These are phyloP conservation scores for Apiotrichum veenhuisii DNA, from an alignment of 1,284 basidiomycete species.

Conservation along the genomic window DNA sequence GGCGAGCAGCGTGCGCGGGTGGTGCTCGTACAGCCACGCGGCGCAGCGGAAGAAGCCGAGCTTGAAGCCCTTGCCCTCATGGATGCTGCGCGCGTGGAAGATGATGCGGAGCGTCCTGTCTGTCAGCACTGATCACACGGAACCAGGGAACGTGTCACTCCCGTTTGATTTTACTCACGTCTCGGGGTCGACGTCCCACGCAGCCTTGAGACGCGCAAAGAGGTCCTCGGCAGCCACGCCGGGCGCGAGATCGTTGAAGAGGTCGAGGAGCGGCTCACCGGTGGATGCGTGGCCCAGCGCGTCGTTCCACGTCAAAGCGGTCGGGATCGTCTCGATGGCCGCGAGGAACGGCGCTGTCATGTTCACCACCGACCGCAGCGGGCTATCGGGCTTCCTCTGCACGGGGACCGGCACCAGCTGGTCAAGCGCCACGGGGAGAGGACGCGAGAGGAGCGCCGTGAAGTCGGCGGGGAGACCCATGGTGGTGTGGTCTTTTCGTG, in stretches of 20 bases:
- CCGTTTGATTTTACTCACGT: slow-evolving; percentile 17
- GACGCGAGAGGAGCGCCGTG: slow-evolving; percentile 6
- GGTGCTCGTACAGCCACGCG: slow-evolving; percentile 32
- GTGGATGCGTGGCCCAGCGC: slow-evolving; percentile 20
- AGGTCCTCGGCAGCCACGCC: slow-evolving; percentile 13
- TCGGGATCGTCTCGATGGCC: slow-evolving; percentile 16
- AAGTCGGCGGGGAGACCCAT: slow-evolving; percentile 50
- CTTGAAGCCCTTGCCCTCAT: slow-evolving; percentile 37
- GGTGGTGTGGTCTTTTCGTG: slow-evolving; percentile 89
- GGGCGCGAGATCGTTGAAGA: slow-evolving; percentile 26
- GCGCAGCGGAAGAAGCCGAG: slow-evolving; percentile 23
- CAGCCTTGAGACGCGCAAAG: slow-evolving; percentile 18
- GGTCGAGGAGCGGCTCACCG: slow-evolving; percentile 23
- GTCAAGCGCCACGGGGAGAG: slow-evolving; percentile 7
- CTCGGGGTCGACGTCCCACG: slow-evolving; percentile 24
- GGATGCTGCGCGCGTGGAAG: slow-evolving; percentile 36
- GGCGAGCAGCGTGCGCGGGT: slow-evolving; percentile 30
- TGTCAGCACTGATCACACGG: too few relatives aligned
- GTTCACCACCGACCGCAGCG: not conserved
- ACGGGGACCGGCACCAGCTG: not conserved
- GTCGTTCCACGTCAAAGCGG: slow-evolving; percentile 25
- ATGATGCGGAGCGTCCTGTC: slow-evolving; percentile 29
- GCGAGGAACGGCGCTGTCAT: slow-evolving; percentile 19
- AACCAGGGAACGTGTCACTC: not conserved
- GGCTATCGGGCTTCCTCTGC: not conserved